phyloP scores from a whole-genome alignment of 768 basidiomycete species.

The Leccinum olivaceopallidum region DNA sequence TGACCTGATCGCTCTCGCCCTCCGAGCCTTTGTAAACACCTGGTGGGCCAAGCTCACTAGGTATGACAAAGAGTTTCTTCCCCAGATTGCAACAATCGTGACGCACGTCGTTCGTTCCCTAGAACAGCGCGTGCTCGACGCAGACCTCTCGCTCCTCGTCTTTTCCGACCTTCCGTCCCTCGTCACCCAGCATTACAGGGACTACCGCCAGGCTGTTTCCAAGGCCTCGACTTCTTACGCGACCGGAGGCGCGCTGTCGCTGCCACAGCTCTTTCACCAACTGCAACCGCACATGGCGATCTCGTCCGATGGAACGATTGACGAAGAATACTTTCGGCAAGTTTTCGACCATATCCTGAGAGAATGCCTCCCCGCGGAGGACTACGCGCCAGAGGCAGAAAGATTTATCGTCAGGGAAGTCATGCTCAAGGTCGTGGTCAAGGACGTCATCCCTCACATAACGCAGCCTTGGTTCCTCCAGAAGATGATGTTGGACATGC shows the following conservation, averaged over 20 bases:
- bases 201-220: constrained; percentile 67
- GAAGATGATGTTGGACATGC: constrained; percentile 59
- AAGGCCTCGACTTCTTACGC: constrained; percentile 74
- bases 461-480: constrained; percentile 93
- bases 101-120: constrained; percentile 57
- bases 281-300: constrained; percentile 86
- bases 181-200: constrained; percentile 72
- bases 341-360: constrained; percentile 76
- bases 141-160: constrained; percentile 62
- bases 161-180: constrained; percentile 64
- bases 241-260: constrained; percentile 57
- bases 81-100: constrained; percentile 63
- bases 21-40: constrained; percentile 76
- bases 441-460: constrained; percentile 65
- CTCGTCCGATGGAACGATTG: constrained; percentile 58
- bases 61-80: constrained; percentile 81
- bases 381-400: constrained; percentile 72
- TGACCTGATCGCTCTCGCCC: constrained; percentile 75
- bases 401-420: constrained; percentile 85
- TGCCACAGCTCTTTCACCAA: constrained; percentile 73
- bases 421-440: constrained; percentile 72
- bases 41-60: constrained; percentile 87
- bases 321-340: constrained; percentile 79
- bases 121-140: constrained; percentile 52
- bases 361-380: constrained; percentile 70